phyloP scores from a whole-genome alignment of 345 rosid genomes.

The Noccaea caerulescens region DNA sequence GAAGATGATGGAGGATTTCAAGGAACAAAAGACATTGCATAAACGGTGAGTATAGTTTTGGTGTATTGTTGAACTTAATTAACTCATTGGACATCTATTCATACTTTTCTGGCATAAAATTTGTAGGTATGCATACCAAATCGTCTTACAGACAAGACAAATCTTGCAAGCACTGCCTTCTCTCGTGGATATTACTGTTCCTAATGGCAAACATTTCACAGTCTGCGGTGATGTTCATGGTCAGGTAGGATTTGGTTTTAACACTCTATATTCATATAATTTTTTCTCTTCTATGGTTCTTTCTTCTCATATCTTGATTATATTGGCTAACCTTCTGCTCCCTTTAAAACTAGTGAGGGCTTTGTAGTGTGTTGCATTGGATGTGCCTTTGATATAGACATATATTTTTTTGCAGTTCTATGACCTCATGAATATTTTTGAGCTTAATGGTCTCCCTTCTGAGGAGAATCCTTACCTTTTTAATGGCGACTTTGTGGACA shows the following conservation, averaged over 20 bases:
- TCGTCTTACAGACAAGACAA: conserved; percentile 84
- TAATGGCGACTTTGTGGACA: conserved; percentile 97
- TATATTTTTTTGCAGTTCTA: conserved; percentile 69
- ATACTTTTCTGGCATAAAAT: conserved; percentile 26
- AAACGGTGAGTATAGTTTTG: conserved; percentile 56
- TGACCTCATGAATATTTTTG: conserved; percentile 88
- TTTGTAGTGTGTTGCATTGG: conserved; percentile 18
- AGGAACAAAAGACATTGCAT: conserved; percentile 84
- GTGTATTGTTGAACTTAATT: conserved; percentile 31
- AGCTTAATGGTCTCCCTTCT: conserved; percentile 95
- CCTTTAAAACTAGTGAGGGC: neutral
- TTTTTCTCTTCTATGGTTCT: neutral
- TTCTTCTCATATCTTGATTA: conserved; percentile 17
- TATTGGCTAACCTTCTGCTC: neutral
- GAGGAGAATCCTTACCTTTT: conserved; percentile 96
- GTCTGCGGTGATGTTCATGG: conserved; percentile 99
- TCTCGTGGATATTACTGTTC: conserved; percentile 78
- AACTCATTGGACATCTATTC: conserved; percentile 7
- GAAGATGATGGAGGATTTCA: conserved; percentile 95
- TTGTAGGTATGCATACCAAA: conserved; percentile 88
- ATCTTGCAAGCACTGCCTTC: conserved; percentile 77
- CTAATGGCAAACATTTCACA: conserved; percentile 73
- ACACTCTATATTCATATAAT: neutral
- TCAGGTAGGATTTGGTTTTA: conserved; percentile 60
- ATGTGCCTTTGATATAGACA: conserved; percentile 16